Base-by-base conservation (phyloP, 495 filamentous ascomycete genomes). In the Podospora tetraspora region DNA sequence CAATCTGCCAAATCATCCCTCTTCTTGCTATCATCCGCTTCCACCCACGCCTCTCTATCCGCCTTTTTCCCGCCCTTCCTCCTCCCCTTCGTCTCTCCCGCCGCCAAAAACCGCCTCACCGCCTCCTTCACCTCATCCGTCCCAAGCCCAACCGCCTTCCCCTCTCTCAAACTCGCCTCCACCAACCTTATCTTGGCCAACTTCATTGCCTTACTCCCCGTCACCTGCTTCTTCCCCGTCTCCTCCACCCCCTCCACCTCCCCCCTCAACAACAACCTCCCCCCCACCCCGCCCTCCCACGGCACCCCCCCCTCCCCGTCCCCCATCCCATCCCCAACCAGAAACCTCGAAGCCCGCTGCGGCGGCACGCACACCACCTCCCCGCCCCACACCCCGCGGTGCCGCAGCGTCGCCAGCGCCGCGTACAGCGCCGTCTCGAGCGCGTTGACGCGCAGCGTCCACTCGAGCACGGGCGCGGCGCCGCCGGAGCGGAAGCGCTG, bases 1-100 rank as follows among this genome's bases (percentile, higher is more conserved):
- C 90, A 91, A 85, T 98, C 94, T 7, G 93, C 91, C 69, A 98
- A 80, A 83, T 98, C 94, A 80, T 98, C 94, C 70, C 96, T 73
- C 77, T 98, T 98, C 22, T 67, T 80, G 56, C 66, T 76, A 63
- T 67, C 71, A 64, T 66, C 70, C 30, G 34, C 9, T 30, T 69
- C 80, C 57, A 68, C 75, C 66, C 25, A 2, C 25, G 25, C 25
- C 25, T 3, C 25, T 25, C 25, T 25, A 25, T 69, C 71, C 57
- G 62, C 71, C 65, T 65, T 61, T 13, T 64, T 69, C 57, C 58
- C 21, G 24, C 71, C 25, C 71, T 72, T 43, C 19, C 57, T 23
- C 59, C 24, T 10, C 34, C 52, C 30, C 25, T 66, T 59, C 57
- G 57, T 32, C 59, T 76, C 76, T 81, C 81, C 82, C 75, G 80